A percentile compares a stretch with the other conserved stretches of the same genome.
Conservation (phyloP, 2,329 filamentous ascomycete genomes). For the Colletotrichum sp. region DNA sequence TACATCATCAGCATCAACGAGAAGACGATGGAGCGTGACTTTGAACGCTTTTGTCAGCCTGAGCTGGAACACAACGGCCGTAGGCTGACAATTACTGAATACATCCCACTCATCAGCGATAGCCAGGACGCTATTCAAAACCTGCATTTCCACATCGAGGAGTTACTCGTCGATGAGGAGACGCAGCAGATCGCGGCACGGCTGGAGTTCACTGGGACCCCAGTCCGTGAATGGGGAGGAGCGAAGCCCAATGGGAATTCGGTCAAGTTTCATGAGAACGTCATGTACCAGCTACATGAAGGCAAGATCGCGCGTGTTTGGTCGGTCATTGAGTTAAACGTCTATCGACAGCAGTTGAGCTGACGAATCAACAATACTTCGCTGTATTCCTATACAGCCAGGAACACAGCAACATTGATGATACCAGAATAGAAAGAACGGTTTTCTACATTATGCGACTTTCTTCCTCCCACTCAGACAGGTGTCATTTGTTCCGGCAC, state of each 20-base stretch:
- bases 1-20: slow-evolving; percentile 38
- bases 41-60: slow-evolving; percentile 30
- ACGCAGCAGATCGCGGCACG: slow-evolving; percentile 34
- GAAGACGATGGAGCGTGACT: slow-evolving; percentile 27
- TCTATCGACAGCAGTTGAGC: slow-evolving; percentile 21
- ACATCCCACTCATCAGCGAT: slow-evolving; percentile 32
- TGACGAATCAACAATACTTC: not conserved
- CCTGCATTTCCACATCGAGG: slow-evolving; percentile 27
- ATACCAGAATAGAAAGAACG: not conserved
- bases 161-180: slow-evolving; percentile 31
- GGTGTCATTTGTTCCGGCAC: not conserved
- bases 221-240: slow-evolving; percentile 28
- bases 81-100: slow-evolving; percentile 25
- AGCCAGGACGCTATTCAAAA: slow-evolving; percentile 31
- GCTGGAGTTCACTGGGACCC: slow-evolving; percentile 34
- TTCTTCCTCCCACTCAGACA: not conserved
- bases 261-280: slow-evolving; percentile 36
- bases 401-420: rapidly evolving
- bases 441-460: rapidly evolving
- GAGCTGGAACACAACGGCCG: slow-evolving; percentile 32
- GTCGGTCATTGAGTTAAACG: slow-evolving; percentile 34
- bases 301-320: slow-evolving; percentile 37
- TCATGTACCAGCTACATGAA: slow-evolving; percentile 34
- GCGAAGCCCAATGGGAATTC: slow-evolving; percentile 30
- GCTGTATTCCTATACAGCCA: not conserved